Evolutionary conservation across 192 early-diverging fungal species (phyloP).

Genomic region (Cladochytrium replicatum): DNA sequence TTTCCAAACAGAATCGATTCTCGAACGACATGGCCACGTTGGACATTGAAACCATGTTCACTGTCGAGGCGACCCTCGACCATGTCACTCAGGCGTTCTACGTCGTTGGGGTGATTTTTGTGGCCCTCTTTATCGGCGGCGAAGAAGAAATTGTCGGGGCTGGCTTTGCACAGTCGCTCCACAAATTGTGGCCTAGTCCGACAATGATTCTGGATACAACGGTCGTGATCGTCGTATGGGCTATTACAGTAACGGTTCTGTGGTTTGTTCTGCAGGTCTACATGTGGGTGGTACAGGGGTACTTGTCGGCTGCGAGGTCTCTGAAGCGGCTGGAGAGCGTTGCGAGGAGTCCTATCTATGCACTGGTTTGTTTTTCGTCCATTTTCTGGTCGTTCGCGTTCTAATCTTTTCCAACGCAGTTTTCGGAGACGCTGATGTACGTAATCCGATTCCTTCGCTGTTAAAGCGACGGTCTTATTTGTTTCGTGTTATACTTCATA

Average conservation of each 20-base stretch:
- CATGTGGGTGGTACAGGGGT: conserved; percentile 55
- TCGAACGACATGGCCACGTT: conserved; percentile 2
- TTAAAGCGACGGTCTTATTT: too few species aligned
- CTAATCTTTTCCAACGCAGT: not conserved
- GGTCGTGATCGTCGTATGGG: not conserved
- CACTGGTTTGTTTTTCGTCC: conserved; percentile 23
- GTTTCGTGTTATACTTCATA: too few species aligned
- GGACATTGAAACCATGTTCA: not conserved
- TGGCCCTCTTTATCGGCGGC: too few species aligned
- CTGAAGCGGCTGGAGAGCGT: conserved; percentile 83
- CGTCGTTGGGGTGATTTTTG: too few species aligned
- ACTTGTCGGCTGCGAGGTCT: conserved; percentile 71
- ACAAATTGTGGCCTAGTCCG: too few species aligned
- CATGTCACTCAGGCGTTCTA: too few species aligned
- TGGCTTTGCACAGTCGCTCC: too few species aligned
- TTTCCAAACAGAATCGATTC: conserved; percentile 5
- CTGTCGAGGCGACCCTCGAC: not conserved
- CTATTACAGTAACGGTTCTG: not conserved
- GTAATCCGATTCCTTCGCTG: too few species aligned
- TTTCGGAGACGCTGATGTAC: too few species aligned
- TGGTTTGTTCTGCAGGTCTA: conserved; percentile 27
- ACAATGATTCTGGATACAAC: too few species aligned
- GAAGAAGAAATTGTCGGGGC: too few species aligned
- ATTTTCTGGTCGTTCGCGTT: not conserved
- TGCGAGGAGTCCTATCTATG: conserved; percentile 71